phyloP scores from a whole-genome alignment of 257 asterid species.

The Hygrophila difformis region DNA sequence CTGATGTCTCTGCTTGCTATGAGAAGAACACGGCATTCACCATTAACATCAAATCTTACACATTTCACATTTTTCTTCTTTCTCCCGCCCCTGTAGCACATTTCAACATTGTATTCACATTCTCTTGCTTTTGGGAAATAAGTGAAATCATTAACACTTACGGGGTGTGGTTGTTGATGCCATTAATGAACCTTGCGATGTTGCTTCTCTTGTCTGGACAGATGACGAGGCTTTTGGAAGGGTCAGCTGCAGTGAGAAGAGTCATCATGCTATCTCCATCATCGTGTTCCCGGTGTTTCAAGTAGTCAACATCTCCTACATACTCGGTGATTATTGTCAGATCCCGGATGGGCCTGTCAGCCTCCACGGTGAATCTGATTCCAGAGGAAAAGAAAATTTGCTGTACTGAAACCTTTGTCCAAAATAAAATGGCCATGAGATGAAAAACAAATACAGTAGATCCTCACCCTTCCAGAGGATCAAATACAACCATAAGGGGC shows the following conservation, averaged over 20 bases:
- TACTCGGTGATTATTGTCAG: conserved; percentile 88
- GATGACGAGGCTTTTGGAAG: conserved; percentile 66
- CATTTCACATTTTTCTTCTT: conserved; percentile 88
- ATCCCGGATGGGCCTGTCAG: conserved; percentile 66
- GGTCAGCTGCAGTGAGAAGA: conserved; percentile 57
- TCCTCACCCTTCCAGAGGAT: conserved; percentile 75
- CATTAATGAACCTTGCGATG: conserved; percentile 86
- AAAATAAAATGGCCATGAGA: not conserved
- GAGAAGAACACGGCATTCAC: conserved; percentile 67
- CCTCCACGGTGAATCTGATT: conserved; percentile 84
- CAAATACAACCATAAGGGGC: conserved; percentile 78
- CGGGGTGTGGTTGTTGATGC: conserved; percentile 87
- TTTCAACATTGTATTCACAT: not conserved
- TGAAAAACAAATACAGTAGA: not conserved
- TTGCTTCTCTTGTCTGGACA: conserved; percentile 85
- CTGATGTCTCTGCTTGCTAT: conserved; percentile 73
- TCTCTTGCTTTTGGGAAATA: not conserved
- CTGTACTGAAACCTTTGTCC: not conserved
- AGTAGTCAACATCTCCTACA: conserved; percentile 86
- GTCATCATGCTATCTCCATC: conserved; percentile 98
- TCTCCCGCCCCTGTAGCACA: conserved; percentile 55
- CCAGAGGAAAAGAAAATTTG: conserved; percentile 4
- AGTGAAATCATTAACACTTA: conserved; percentile 28
- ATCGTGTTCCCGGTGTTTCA: conserved; percentile 56
- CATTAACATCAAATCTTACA: conserved; percentile 63